These are phyloP conservation scores for Cavenderia fasciculata DNA, from an alignment of 78 protist species.

Conservation along the genomic window DNA sequence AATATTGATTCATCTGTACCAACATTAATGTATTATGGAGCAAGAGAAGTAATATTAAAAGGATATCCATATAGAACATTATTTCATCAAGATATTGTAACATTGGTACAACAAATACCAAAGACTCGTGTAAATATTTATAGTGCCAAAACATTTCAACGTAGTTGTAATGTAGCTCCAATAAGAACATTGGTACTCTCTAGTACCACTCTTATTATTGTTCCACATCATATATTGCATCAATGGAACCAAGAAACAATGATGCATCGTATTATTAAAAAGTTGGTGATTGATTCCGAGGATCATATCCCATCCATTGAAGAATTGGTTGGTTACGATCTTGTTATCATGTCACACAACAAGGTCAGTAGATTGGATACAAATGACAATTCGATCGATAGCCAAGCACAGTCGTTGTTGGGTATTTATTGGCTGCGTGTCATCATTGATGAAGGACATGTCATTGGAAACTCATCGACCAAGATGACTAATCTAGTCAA, in stretches of 20 bases:
- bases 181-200: no score
- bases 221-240: slow-evolving; percentile 3
- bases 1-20: no score
- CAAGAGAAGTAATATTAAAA: no score
- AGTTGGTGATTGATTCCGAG: neutral
- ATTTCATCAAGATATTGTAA: no score
- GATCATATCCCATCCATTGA: neutral
- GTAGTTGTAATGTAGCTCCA: no score
- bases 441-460: slow-evolving; percentile 69
- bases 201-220: slow-evolving; percentile 21
- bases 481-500: neutral
- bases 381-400: neutral
- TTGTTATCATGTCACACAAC: slow-evolving; percentile 16
- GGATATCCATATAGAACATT: no score
- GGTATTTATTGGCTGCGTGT: slow-evolving; percentile 36
- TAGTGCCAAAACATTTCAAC: no score
- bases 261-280: slow-evolving; percentile 9
- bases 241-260: slow-evolving; percentile 48
- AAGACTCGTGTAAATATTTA: no score
- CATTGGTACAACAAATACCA: no score
- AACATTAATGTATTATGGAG: no score
- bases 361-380: neutral
- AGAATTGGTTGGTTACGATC: slow-evolving; percentile 7
- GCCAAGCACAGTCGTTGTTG: neutral
- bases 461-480: neutral